Evolutionary conservation across 1,139 yeast species (phyloP).

Genomic region (Pichia sorboxylosa): DNA sequence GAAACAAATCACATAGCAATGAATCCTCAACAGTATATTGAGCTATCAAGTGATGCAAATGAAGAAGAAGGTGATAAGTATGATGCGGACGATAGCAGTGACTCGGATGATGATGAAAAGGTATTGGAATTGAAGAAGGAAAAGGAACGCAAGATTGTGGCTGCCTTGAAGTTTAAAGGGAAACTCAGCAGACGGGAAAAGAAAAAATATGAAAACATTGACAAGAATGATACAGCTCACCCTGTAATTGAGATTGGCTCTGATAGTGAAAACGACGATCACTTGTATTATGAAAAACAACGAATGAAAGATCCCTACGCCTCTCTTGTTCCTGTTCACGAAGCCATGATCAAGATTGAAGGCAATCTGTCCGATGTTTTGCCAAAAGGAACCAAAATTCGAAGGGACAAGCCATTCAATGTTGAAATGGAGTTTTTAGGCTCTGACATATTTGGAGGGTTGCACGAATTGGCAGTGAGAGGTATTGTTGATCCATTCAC

Average conservation of each 20-base stretch:
- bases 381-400: slow-evolving; percentile 3
- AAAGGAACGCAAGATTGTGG: slow-evolving; percentile 27
- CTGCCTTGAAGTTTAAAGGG: slow-evolving; percentile 51
- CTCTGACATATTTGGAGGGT: slow-evolving; percentile 68
- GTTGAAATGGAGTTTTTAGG: slow-evolving; percentile 51
- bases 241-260: background rate
- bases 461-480: slow-evolving; percentile 56
- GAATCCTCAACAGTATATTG: slow-evolving; percentile 15
- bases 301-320: slow-evolving; percentile 27
- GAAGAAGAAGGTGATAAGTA: background rate
- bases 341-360: slow-evolving; percentile 32
- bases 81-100: too few species aligned
- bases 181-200: slow-evolving; percentile 10
- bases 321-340: slow-evolving; percentile 45
- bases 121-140: background rate
- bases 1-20: slow-evolving; percentile 19
- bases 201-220: background rate
- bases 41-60: slow-evolving; percentile 7
- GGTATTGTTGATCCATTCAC: slow-evolving; percentile 40
- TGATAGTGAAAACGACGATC: slow-evolving; percentile 15
- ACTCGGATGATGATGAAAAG: background rate
- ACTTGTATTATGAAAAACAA: slow-evolving; percentile 3
- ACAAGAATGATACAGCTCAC: background rate
- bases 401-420: slow-evolving; percentile 13
- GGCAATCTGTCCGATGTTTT: slow-evolving; percentile 1